phyloP scores from a whole-genome alignment of 108 stramenopile genomes.

The Tribonema minus region DNA sequence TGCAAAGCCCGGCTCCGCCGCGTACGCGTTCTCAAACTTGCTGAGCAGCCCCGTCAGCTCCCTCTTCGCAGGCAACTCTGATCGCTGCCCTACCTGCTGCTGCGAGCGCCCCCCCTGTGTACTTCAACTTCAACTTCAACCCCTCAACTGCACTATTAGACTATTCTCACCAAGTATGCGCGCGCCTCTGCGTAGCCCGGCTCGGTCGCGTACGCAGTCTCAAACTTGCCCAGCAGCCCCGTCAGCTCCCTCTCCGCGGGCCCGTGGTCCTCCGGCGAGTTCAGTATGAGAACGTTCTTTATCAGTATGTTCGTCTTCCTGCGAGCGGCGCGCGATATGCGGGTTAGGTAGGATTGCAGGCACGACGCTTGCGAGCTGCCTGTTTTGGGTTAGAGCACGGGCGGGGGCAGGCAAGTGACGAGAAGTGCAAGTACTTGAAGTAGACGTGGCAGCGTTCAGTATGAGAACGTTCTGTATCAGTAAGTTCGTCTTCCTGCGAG shows the following conservation, averaged over 20 bases:
- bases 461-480: conserved; percentile 30
- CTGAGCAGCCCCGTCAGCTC: background rate
- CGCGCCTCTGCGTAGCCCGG: background rate
- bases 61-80: conserved; percentile 1
- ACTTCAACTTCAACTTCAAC: too few relatives aligned
- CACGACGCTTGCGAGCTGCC: too few relatives aligned
- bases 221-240: conserved; percentile 1
- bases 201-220: background rate
- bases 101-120: too few relatives aligned
- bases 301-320: conserved; percentile 15
- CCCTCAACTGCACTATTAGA: too few relatives aligned
- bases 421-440: too few relatives aligned
- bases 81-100: too few relatives aligned
- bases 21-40: conserved; percentile 1
- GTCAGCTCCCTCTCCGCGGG: background rate
- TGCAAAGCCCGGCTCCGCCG: background rate
- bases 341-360: too few relatives aligned
- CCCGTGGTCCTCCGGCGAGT: conserved; percentile 15
- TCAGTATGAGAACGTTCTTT: conserved; percentile 33
- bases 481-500: conserved; percentile 8
- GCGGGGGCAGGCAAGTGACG: too few relatives aligned
- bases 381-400: too few relatives aligned
- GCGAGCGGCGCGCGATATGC: too few relatives aligned
- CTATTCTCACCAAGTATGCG: conserved; percentile 19
- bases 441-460: too few relatives aligned